Evolutionary conservation across 23 red algal genomes (phyloP).

Genomic region (Agarophyton chilense): DNA sequence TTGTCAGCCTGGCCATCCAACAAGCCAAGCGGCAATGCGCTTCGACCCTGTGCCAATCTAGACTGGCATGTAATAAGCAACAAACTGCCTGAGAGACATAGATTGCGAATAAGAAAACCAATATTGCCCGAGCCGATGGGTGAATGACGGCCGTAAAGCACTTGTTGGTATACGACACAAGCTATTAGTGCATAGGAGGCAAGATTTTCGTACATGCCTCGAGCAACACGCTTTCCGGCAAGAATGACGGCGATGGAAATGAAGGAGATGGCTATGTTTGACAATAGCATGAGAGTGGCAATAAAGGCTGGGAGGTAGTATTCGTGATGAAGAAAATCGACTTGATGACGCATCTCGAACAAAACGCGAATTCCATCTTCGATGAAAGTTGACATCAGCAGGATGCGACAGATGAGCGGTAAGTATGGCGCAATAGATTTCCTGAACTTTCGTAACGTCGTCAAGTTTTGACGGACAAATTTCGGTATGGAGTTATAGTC

Average conservation of each 20-base stretch:
- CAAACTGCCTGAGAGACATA: constrained; percentile 89
- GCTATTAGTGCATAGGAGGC: constrained; percentile 84
- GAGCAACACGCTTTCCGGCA: constrained; percentile 47
- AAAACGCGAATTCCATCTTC: constrained; percentile 93
- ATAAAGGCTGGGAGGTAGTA: constrained; percentile 80
- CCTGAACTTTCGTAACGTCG: constrained; percentile 36
- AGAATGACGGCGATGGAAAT: constrained; percentile 68
- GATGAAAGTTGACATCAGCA: constrained; percentile 94
- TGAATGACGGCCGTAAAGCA: constrained; percentile 91
- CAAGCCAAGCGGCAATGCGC: constrained; percentile 75
- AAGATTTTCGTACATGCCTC: constrained; percentile 73
- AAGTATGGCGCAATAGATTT: constrained; percentile 66
- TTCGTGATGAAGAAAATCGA: constrained; percentile 76
- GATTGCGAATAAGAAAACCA: constrained; percentile 92
- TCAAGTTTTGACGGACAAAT: constrained; percentile 15
- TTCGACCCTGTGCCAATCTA: constrained; percentile 79
- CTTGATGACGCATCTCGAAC: constrained; percentile 80
- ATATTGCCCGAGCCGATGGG: constrained; percentile 87
- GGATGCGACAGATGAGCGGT: constrained; percentile 76
- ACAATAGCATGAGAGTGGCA: constrained; percentile 71
- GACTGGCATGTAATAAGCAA: constrained; percentile 81
- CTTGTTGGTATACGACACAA: constrained; percentile 91
- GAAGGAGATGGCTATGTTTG: constrained; percentile 76
- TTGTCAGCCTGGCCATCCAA: constrained; percentile 60
- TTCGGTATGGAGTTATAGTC: background rate